These are phyloP conservation scores for Eutypa lata DNA, from an alignment of 2,329 filamentous ascomycete genomes.

Conservation along the genomic window DNA sequence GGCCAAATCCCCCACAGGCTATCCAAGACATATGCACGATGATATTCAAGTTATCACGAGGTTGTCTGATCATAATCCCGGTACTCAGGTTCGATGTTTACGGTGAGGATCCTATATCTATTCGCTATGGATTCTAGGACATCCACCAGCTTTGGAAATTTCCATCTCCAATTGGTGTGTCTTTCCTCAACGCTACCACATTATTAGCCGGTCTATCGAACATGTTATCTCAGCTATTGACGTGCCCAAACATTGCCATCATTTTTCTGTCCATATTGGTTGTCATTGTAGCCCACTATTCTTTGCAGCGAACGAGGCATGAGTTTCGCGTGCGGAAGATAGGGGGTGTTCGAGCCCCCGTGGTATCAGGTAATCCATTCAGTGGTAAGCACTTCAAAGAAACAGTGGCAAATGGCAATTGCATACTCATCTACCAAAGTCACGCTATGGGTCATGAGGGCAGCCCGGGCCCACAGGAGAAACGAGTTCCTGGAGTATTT, in stretches of 20 bases:
- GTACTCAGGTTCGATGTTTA: too few species aligned
- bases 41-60: too few species aligned
- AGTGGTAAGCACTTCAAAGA: slow-evolving; percentile 28
- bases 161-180: too few species aligned
- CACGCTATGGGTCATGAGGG: slow-evolving; percentile 21
- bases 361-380: slow-evolving; percentile 31
- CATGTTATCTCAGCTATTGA: slow-evolving; percentile 13
- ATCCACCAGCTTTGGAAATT: too few species aligned
- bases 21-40: too few species aligned
- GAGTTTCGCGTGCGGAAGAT: slow-evolving; percentile 26
- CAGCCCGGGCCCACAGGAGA: slow-evolving; percentile 26
- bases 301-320: slow-evolving; percentile 14
- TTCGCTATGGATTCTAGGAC: too few species aligned
- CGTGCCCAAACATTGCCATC: slow-evolving; percentile 2
- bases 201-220: too few species aligned
- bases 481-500: slow-evolving; percentile 32
- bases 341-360: slow-evolving; percentile 31
- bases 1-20: too few species aligned
- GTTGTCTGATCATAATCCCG: too few species aligned
- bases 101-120: too few species aligned
- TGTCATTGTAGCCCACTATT: slow-evolving; percentile 8
- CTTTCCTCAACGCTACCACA: too few species aligned
- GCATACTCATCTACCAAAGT: slow-evolving; percentile 5
- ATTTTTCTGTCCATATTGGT: slow-evolving; percentile 1
- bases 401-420: too few species aligned